A percentile compares a stretch with the other conserved stretches of the same genome.
These are phyloP conservation scores for Leptoxyphium fumago DNA, from an alignment of 2,329 filamentous ascomycete genomes.

Conservation along the genomic window DNA sequence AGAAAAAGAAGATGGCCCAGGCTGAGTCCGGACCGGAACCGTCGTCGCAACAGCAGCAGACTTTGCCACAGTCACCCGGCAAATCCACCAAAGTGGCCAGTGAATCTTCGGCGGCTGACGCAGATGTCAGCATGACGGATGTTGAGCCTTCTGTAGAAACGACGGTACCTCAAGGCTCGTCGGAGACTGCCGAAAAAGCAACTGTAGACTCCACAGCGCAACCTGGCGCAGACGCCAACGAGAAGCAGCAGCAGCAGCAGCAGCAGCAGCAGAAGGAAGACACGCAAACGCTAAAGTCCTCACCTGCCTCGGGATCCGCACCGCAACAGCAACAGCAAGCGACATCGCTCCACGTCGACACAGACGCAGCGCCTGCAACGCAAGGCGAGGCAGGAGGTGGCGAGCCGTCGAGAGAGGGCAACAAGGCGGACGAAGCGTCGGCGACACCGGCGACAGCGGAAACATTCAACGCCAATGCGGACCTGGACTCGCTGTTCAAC, in stretches of 20 bases:
- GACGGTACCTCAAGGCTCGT: too few species aligned
- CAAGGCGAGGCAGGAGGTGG: neutral
- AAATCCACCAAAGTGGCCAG: neutral
- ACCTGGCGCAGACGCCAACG: neutral
- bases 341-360: neutral
- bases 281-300: neutral
- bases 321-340: neutral
- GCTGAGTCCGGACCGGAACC: too few species aligned
- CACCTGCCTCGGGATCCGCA: neutral
- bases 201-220: neutral
- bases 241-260: neutral
- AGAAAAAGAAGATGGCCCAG: neutral
- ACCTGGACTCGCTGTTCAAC: constrained; percentile 23
- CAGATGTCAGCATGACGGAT: neutral
- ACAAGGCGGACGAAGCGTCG: constrained; percentile 9
- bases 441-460: constrained; percentile 10
- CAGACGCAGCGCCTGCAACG: neutral
- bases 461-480: constrained; percentile 13
- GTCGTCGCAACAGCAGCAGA: neutral
- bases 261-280: neutral
- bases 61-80: neutral
- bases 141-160: neutral
- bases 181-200: neutral
- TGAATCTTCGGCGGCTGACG: neutral
- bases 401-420: constrained; percentile 2